phyloP scores from a whole-genome alignment of 768 basidiomycete genomes.

The Phanerochaete carnosa region DNA sequence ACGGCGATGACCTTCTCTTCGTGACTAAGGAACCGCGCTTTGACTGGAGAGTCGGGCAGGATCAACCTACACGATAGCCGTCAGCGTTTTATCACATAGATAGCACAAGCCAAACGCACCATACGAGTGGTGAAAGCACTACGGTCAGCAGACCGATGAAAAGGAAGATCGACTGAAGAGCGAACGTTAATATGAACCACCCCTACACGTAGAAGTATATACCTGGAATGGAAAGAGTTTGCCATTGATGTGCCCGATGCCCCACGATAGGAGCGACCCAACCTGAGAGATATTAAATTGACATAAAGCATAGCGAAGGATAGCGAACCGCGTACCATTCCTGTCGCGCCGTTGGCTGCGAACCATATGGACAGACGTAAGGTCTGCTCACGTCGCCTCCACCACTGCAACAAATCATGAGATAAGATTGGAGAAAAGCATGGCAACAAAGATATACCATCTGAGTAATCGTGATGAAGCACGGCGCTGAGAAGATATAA shows the following conservation, averaged over 20 bases:
- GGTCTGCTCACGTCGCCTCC: slow-evolving; percentile 46
- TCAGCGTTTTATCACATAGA: slow-evolving; percentile 6
- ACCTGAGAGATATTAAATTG: slow-evolving; percentile 20
- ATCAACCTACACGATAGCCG: slow-evolving; percentile 21
- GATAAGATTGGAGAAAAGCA: background rate
- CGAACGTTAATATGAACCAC: no score
- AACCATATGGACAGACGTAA: slow-evolving; percentile 41
- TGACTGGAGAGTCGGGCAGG: slow-evolving; percentile 43
- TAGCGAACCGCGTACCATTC: slow-evolving; percentile 29
- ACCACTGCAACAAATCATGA: slow-evolving; percentile 28
- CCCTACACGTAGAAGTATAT: no score
- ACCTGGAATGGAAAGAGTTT: slow-evolving; percentile 39
- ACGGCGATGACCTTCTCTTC: slow-evolving; percentile 42
- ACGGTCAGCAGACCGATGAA: slow-evolving; percentile 42
- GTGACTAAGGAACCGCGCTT: slow-evolving; percentile 36
- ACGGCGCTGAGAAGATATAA: slow-evolving; percentile 31
- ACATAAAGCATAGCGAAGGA: background rate
- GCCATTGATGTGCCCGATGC: slow-evolving; percentile 37
- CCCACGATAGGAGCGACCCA: slow-evolving; percentile 42
- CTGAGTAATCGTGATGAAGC: slow-evolving; percentile 47
- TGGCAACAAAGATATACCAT: slow-evolving; percentile 22
- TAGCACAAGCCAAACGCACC: slow-evolving; percentile 21
- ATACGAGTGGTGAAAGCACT: slow-evolving; percentile 33
- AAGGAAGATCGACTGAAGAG: slow-evolving; percentile 41
- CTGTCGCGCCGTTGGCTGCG: slow-evolving; percentile 40